Percentiles rank a stretch among this genome's conserved stretches.
These are phyloP conservation scores for Yamadazyma blattariae DNA, from an alignment of 1,139 yeast species.

Conservation along the genomic window DNA sequence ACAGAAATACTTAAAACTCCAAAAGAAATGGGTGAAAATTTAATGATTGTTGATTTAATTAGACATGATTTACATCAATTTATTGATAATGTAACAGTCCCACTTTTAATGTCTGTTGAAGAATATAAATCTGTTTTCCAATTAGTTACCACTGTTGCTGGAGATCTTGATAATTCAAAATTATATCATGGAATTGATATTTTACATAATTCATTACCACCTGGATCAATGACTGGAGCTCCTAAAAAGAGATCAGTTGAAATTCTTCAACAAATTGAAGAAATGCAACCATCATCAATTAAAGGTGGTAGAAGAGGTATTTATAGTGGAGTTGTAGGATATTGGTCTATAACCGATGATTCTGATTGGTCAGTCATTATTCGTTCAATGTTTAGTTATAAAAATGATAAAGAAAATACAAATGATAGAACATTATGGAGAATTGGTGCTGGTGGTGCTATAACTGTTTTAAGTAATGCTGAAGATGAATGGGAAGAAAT, in stretches of 20 bases:
- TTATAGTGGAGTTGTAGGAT: conserved; percentile 94
- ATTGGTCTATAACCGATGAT: conserved; percentile 85
- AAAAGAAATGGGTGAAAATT: conserved; percentile 91
- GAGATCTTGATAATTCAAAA: conserved; percentile 40
- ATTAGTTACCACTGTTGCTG: conserved; percentile 84
- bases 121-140: conserved; percentile 91
- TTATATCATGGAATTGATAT: conserved; percentile 72
- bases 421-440: conserved; percentile 52
- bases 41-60: conserved; percentile 95
- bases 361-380: conserved; percentile 98
- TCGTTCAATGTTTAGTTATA: conserved; percentile 74
- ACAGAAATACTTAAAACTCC: conserved; percentile 69
- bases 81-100: conserved; percentile 63
- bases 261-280: conserved; percentile 57
- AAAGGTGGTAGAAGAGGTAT: conserved; percentile 66
- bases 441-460: conserved; percentile 98
- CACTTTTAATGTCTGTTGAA: conserved; percentile 85
- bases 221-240: conserved; percentile 99
- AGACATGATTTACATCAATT: conserved; percentile 85
- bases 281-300: conserved; percentile 38
- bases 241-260: conserved; percentile 94
- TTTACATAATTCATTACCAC: conserved; percentile 78
- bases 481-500: conserved; percentile 93
- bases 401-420: conserved; percentile 41
- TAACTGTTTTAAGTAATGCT: conserved; percentile 80